These are phyloP conservation scores for Dalechampia spathulata DNA, from an alignment of 441 rosid species.

Conservation along the genomic window DNA sequence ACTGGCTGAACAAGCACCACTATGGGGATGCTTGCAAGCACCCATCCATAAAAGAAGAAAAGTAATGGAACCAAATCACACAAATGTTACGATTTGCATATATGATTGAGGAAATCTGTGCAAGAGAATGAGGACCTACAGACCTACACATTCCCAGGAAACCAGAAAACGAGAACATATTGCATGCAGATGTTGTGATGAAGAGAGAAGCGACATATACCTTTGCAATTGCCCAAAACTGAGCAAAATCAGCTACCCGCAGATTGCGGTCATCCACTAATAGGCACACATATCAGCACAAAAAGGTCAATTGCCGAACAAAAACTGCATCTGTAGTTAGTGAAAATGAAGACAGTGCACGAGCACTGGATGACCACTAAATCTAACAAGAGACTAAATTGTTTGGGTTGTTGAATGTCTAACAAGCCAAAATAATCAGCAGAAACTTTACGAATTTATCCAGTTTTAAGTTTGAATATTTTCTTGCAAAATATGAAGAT, in stretches of 20 bases:
- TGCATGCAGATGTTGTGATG: constrained; percentile 43
- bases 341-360: constrained; percentile 73
- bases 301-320: constrained; percentile 95
- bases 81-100: constrained; percentile 7
- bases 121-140: constrained; percentile 27
- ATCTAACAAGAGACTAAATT: constrained; percentile 51
- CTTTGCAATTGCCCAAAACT: constrained; percentile 99
- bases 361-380: constrained; percentile 76
- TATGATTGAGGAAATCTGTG: constrained; percentile 19
- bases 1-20: background rate
- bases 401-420: constrained; percentile 31
- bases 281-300: constrained; percentile 95
- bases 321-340: constrained; percentile 96
- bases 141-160: constrained; percentile 39
- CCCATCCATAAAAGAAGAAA: background rate
- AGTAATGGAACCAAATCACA: constrained; percentile 4
- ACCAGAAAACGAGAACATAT: constrained; percentile 30
- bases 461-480: constrained; percentile 23
- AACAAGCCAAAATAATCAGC: constrained; percentile 20
- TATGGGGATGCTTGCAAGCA: background rate
- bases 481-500: constrained; percentile 6
- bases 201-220: constrained; percentile 70
- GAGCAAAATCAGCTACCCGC: constrained; percentile 99
- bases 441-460: constrained; percentile 18
- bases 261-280: constrained; percentile 99